phyloP scores from a whole-genome alignment of 768 basidiomycete genomes.

The Pleurotus tuber-regium region DNA sequence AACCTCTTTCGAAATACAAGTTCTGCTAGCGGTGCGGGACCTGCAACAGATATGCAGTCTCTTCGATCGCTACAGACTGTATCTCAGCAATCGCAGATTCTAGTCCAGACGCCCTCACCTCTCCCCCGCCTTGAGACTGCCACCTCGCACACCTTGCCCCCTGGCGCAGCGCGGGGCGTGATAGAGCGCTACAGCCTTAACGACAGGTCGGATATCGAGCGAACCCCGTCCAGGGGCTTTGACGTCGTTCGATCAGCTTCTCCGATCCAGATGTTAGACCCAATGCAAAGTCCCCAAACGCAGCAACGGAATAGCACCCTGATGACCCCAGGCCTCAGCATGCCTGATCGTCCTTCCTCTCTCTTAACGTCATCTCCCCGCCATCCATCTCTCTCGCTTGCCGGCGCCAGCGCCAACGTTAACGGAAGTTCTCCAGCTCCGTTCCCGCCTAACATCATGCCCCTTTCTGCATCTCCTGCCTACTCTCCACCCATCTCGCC shows the following conservation, averaged over 20 bases:
- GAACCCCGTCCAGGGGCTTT: slow-evolving; percentile 31
- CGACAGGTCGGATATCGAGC: slow-evolving; percentile 31
- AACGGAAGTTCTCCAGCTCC: slow-evolving; percentile 39
- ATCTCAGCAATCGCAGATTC: slow-evolving; percentile 27
- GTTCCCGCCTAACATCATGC: too few species aligned
- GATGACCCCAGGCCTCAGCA: slow-evolving; percentile 15
- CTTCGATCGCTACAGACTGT: slow-evolving; percentile 18
- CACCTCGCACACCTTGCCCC: slow-evolving; percentile 44
- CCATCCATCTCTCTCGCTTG: slow-evolving; percentile 42
- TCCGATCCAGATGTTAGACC: slow-evolving; percentile 20
- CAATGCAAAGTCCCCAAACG: slow-evolving; percentile 20
- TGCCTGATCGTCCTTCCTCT: slow-evolving; percentile 22
- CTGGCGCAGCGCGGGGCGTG: slow-evolving; percentile 42
- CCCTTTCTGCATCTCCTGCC: slow-evolving; percentile 54
- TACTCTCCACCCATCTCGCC: slow-evolving; percentile 58
- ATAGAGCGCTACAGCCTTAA: slow-evolving; percentile 54
- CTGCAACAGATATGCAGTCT: slow-evolving; percentile 30
- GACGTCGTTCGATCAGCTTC: slow-evolving; percentile 30
- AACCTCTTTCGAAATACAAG: slow-evolving; percentile 13
- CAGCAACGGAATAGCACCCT: slow-evolving; percentile 20
- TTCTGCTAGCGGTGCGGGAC: slow-evolving; percentile 21
- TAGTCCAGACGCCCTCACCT: slow-evolving; percentile 32
- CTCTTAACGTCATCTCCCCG: slow-evolving; percentile 40
- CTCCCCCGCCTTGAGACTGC: slow-evolving; percentile 21
- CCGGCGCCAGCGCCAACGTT: slow-evolving; percentile 29